These are phyloP conservation scores for Proliferodiscus dingleyae DNA, from an alignment of 2,329 filamentous ascomycete species.

Conservation along the genomic window DNA sequence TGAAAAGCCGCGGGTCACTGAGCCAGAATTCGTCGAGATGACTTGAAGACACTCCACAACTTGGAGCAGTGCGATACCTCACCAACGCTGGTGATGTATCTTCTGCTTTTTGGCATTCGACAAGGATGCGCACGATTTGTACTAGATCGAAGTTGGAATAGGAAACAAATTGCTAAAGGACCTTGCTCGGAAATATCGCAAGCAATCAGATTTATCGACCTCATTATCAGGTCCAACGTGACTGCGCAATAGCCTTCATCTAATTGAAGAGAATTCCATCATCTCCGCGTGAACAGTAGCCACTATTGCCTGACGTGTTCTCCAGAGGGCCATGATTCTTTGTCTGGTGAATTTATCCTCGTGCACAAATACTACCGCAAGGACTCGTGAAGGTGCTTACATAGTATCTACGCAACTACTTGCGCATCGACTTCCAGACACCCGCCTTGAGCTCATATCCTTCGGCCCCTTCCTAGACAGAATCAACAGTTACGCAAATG, in stretches of 20 bases:
- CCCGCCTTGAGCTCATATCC: neutral
- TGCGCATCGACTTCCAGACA: neutral
- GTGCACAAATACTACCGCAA: neutral
- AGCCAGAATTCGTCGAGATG: slow-evolving; percentile 5
- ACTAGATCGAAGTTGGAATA: slow-evolving; percentile 3
- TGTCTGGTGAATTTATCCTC: neutral
- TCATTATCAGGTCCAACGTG: slow-evolving; percentile 6
- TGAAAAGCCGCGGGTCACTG: slow-evolving; percentile 5
- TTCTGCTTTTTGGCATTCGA: slow-evolving; percentile 1
- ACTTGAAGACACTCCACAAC: slow-evolving; percentile 4
- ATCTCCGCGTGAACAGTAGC: neutral
- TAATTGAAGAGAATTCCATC: neutral
- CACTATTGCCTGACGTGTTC: neutral
- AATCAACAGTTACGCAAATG: neutral
- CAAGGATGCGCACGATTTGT: neutral
- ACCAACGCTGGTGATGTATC: slow-evolving; percentile 3
- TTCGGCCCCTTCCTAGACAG: neutral
- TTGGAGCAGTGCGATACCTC: slow-evolving; percentile 1
- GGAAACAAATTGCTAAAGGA: slow-evolving; percentile 7
- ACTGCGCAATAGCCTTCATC: neutral
- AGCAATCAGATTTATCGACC: slow-evolving; percentile 7
- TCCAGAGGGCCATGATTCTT: neutral
- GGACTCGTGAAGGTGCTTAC: neutral
- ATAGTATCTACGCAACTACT: slow-evolving; percentile 1
- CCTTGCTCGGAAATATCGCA: slow-evolving; percentile 6